These are phyloP conservation scores for Aspergillus glaucus DNA, from an alignment of 2,329 filamentous ascomycete genomes.

Conservation along the genomic window DNA sequence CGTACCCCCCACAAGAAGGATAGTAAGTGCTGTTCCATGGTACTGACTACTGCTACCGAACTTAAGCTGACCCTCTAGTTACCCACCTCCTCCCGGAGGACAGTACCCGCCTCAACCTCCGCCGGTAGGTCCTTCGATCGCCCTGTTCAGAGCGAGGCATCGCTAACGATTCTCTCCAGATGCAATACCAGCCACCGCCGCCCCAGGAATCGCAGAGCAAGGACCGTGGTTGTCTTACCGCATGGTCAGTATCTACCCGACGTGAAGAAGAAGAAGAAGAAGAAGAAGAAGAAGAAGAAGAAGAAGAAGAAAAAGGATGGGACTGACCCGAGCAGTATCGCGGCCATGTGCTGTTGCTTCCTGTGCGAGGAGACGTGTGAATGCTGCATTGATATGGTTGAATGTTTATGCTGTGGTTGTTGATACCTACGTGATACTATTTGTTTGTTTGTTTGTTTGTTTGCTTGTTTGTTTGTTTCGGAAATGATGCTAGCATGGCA, in stretches of 20 bases:
- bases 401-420: conserved; percentile 12
- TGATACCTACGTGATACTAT: background rate
- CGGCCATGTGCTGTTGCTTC: conserved; percentile 17
- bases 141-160: background rate
- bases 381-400: conserved; percentile 12
- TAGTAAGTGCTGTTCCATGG: conserved; percentile 5
- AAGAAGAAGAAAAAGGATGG: background rate
- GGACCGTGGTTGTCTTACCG: conserved; percentile 14
- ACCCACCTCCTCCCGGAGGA: conserved; percentile 9
- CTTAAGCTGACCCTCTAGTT: conserved; percentile 2
- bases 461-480: background rate
- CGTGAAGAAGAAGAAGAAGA: background rate
- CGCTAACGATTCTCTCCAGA: background rate
- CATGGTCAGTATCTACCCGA: conserved; percentile 6
- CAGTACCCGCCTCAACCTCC: conserved; percentile 9
- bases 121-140: background rate
- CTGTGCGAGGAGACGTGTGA: conserved; percentile 16
- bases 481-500: no score
- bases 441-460: background rate
- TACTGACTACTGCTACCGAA: background rate
- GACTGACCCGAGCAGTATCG: conserved; percentile 5
- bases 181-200: conserved; percentile 12
- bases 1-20: conserved; percentile 7
- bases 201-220: conserved; percentile 10
- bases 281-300: background rate